phyloP scores from a whole-genome alignment of 306 rosid species.

The Notholithocarpus densiflorus region DNA sequence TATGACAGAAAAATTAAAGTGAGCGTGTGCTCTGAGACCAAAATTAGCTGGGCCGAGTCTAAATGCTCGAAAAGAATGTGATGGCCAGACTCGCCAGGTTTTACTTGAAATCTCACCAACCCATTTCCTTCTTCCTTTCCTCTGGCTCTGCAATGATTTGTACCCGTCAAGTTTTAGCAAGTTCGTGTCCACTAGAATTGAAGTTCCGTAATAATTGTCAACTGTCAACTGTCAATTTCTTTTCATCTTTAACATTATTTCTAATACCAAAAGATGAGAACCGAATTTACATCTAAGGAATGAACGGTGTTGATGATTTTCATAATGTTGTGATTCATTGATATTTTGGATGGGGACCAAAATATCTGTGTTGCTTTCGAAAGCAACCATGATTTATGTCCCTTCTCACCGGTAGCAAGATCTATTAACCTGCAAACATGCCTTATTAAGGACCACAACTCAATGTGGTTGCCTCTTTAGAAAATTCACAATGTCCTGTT shows the following conservation, averaged over 20 bases:
- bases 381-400: neutral
- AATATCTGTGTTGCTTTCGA: constrained; percentile 36
- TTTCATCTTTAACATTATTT: neutral
- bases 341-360: constrained; percentile 16
- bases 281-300: neutral
- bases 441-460: constrained; percentile 16
- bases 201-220: neutral
- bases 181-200: neutral
- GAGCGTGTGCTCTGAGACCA: too few relatives aligned
- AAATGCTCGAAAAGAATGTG: too few relatives aligned
- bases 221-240: neutral
- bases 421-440: neutral
- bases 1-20: too few relatives aligned
- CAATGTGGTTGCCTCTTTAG: constrained; percentile 13
- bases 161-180: neutral
- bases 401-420: neutral
- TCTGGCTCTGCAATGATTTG: too few relatives aligned
- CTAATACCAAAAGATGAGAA: neutral
- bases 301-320: constrained; percentile 11
- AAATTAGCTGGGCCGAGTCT: too few relatives aligned
- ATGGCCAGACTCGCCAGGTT: too few relatives aligned
- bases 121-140: too few relatives aligned
- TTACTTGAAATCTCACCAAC: too few relatives aligned
- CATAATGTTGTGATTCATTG: constrained; percentile 3
- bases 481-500: neutral